A percentile compares a stretch with the other conserved stretches of the same genome.
phyloP scores from a whole-genome alignment of 305 asterid genomes.

The Rubia tinctorum region DNA sequence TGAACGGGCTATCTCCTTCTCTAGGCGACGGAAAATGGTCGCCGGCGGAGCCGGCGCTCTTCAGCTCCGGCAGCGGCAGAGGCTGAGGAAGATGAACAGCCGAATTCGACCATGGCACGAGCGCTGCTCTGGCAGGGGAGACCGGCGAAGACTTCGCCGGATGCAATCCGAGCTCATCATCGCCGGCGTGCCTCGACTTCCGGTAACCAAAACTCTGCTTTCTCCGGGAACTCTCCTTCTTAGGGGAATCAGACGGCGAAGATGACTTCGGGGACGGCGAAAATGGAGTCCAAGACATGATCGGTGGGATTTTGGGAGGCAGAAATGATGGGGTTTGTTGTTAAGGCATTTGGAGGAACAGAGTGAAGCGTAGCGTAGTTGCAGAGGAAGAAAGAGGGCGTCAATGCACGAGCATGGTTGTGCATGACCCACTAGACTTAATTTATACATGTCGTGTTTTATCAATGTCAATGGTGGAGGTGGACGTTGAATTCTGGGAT shows the following conservation, averaged over 20 bases:
- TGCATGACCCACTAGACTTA: neutral
- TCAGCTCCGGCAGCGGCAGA: conserved; percentile 63
- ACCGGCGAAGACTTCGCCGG: conserved; percentile 49
- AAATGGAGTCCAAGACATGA: conserved; percentile 44
- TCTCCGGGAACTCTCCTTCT: conserved; percentile 23
- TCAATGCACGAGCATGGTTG: neutral
- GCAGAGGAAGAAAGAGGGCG: neutral
- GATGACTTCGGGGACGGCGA: conserved; percentile 25
- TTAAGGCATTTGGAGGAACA: conserved; percentile 1
- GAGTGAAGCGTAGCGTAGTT: conserved; percentile 2
- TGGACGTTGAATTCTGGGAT: neutral
- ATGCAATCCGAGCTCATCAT: conserved; percentile 43
- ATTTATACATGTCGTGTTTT: neutral
- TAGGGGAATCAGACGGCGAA: conserved; percentile 28
- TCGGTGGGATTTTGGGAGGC: neutral
- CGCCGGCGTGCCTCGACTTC: conserved; percentile 50
- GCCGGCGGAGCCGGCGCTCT: conserved; percentile 6
- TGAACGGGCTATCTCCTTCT: conserved; percentile 24
- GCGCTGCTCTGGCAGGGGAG: conserved; percentile 41
- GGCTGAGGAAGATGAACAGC: conserved; percentile 62
- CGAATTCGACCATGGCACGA: conserved; percentile 54
- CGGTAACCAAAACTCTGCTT: conserved; percentile 44
- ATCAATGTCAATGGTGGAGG: conserved; percentile 2
- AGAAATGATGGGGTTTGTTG: neutral
- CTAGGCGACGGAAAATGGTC: conserved; percentile 22